Evolutionary conservation across 139 green algal genomes (phyloP).

Genomic region (Chlamydomonas asymmetrica): DNA sequence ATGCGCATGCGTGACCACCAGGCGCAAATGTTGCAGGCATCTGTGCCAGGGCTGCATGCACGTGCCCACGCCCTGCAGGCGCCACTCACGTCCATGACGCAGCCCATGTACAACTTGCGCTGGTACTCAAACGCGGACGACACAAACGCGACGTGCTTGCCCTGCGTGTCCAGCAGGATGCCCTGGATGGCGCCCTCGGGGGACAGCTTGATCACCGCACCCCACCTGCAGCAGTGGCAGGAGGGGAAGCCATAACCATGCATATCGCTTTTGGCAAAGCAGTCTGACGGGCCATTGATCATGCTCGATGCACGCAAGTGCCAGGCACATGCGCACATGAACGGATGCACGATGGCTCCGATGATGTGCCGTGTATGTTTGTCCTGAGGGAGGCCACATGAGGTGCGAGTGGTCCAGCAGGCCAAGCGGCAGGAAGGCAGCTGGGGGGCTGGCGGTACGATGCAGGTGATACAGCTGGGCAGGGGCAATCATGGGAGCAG

Average conservation of each 20-base stretch:
- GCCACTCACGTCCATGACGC: too few species aligned
- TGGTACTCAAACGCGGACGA: slow-evolving; percentile 1
- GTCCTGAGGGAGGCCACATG: neutral
- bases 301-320: neutral
- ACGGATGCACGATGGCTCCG: neutral
- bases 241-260: neutral
- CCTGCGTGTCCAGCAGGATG: slow-evolving; percentile 19
- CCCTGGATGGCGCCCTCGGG: slow-evolving; percentile 9
- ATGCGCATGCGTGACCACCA: too few species aligned
- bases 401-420: too few species aligned
- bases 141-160: slow-evolving; percentile 6
- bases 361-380: neutral
- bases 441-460: too few species aligned
- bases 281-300: neutral
- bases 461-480: too few species aligned
- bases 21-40: too few species aligned
- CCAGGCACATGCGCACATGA: neutral
- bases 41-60: too few species aligned
- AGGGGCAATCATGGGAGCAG: too few species aligned
- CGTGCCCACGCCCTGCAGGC: too few species aligned
- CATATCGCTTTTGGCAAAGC: neutral
- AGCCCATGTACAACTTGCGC: neutral
- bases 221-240: slow-evolving; percentile 3
- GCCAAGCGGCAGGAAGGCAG: too few species aligned
- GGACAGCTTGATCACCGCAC: slow-evolving; percentile 19